These are phyloP conservation scores for Kluyveromyces dobzhanskii DNA, from an alignment of 805 yeast genomes.

Conservation along the genomic window DNA sequence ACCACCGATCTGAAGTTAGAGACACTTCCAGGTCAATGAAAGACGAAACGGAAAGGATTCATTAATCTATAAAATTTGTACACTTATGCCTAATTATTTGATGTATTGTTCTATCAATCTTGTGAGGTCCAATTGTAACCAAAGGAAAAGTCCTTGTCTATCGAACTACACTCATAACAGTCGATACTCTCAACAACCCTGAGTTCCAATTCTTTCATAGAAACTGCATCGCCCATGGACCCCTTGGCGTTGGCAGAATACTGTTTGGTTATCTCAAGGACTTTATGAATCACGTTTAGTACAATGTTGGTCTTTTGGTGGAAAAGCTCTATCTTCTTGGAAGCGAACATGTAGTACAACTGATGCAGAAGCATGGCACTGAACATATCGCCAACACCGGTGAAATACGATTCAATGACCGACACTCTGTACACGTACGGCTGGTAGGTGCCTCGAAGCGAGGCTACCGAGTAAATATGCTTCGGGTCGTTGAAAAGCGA, in stretches of 20 bases:
- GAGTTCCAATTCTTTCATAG: constrained; percentile 67
- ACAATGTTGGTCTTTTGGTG: constrained; percentile 25
- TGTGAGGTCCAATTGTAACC: constrained; percentile 1
- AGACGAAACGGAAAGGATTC: too few species aligned
- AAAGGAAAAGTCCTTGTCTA: constrained; percentile 6
- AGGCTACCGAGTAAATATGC: constrained; percentile 39
- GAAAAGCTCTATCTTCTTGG: constrained; percentile 9
- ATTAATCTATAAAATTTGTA: too few species aligned
- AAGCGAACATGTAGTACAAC: constrained; percentile 26
- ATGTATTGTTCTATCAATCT: too few species aligned
- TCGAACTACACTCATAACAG: constrained; percentile 11
- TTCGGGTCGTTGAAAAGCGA: constrained; percentile 17
- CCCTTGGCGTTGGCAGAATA: constrained; percentile 28
- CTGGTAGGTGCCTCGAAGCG: constrained; percentile 21
- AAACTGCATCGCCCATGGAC: constrained; percentile 43
- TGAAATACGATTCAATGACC: constrained; percentile 68
- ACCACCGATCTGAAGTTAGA: too few species aligned
- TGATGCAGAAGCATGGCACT: constrained; percentile 71
- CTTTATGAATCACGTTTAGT: constrained; percentile 26
- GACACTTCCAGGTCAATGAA: too few species aligned
- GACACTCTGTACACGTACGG: constrained; percentile 39
- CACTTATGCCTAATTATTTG: too few species aligned
- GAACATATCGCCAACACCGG: constrained; percentile 92
- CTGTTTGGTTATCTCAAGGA: constrained; percentile 17
- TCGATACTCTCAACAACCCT: constrained; percentile 55